These are phyloP conservation scores for Patellifolia procumbens DNA, from an alignment of 179 eudicot species.

Conservation along the genomic window DNA sequence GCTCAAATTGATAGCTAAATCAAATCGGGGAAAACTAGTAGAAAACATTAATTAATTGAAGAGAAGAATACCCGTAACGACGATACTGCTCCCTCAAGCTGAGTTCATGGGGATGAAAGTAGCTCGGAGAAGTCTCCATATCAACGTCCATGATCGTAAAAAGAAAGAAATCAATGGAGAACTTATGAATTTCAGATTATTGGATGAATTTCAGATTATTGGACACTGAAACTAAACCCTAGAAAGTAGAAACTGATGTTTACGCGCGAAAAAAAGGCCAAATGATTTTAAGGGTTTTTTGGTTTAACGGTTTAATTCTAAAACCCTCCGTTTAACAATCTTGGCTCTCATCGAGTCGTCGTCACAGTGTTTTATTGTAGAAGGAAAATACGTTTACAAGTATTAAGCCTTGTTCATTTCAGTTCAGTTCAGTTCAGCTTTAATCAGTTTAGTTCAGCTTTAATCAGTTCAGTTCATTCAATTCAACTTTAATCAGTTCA, in stretches of 20 bases:
- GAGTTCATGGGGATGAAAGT: constrained; percentile 63
- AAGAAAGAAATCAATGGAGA: background rate
- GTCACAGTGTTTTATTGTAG: too few species aligned
- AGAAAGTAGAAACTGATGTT: constrained; percentile 21
- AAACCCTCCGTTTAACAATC: too few species aligned
- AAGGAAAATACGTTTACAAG: too few species aligned
- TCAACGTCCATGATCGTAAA: constrained; percentile 52
- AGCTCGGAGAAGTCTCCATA: constrained; percentile 72
- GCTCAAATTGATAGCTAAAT: background rate
- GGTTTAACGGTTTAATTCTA: background rate
- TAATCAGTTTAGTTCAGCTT: too few species aligned
- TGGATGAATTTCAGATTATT: background rate
- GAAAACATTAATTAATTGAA: background rate
- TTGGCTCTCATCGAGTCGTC: too few species aligned
- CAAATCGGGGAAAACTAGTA: background rate
- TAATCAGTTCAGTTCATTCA: too few species aligned
- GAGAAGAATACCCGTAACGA: constrained; percentile 61
- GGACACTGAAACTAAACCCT: constrained; percentile 6
- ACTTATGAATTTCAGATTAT: background rate
- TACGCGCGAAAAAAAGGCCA: constrained; percentile 13
- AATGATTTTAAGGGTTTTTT: background rate
- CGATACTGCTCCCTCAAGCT: constrained; percentile 65
- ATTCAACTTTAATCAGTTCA: too few species aligned
- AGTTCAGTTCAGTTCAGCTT: too few species aligned
- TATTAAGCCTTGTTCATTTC: too few species aligned